Conservation (phyloP, 257 asterid species). For the Nemophila menziesii region DNA sequence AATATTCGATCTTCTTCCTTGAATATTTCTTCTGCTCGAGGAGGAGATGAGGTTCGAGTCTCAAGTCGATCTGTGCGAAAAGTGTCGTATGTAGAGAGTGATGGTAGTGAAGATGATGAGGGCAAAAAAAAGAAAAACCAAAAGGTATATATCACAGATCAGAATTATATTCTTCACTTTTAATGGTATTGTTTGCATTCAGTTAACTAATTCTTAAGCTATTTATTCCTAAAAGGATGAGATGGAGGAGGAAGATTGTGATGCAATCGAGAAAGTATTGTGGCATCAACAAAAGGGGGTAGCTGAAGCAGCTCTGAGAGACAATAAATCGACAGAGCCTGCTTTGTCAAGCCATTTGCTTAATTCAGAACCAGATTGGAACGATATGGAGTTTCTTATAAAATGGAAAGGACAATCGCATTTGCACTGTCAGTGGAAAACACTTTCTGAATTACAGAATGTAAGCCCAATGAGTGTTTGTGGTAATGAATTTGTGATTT, state of each 20-base stretch:
- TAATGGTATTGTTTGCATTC: background rate
- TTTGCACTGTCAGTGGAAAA: constrained; percentile 96
- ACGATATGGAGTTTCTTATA: constrained; percentile 71
- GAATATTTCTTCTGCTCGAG: constrained; percentile 33
- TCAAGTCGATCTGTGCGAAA: constrained; percentile 87
- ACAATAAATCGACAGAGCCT: constrained; percentile 66
- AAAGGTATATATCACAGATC: constrained; percentile 39
- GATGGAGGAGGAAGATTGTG: constrained; percentile 82
- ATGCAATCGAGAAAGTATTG: constrained; percentile 81
- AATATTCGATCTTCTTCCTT: constrained; percentile 34
- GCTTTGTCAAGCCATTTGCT: constrained; percentile 64
- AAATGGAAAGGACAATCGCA: constrained; percentile 99
- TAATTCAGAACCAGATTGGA: constrained; percentile 82
- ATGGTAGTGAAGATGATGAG: constrained; percentile 91
- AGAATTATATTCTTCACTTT: background rate
- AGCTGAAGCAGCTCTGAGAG: constrained; percentile 86
- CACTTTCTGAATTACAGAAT: constrained; percentile 78
- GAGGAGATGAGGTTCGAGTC: constrained; percentile 57
- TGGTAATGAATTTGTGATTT: constrained; percentile 1
- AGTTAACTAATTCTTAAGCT: background rate
- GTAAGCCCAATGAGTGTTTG: constrained; percentile 36
- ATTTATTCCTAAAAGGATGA: constrained; percentile 46
- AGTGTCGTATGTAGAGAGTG: constrained; percentile 95
- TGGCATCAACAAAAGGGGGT: constrained; percentile 99
- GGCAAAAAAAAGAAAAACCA: constrained; percentile 50